phyloP scores from a whole-genome alignment of 2,329 filamentous ascomycete species.

The Sporothrix humicola region DNA sequence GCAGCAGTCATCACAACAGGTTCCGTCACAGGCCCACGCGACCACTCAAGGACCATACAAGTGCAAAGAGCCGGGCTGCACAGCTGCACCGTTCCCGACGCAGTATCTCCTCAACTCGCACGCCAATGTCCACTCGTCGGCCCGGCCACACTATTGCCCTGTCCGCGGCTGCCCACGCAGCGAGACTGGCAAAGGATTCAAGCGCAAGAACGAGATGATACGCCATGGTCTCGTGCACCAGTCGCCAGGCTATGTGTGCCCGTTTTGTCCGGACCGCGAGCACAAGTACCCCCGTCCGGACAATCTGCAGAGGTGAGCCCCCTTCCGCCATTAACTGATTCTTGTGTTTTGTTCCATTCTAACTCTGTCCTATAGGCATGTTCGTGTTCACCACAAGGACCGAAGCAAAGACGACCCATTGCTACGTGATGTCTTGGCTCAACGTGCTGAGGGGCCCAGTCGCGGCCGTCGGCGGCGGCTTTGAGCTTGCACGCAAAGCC shows the following conservation, averaged over 20 bases:
- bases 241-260: constrained; percentile 93
- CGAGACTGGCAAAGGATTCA: constrained; percentile 70
- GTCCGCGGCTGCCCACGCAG: constrained; percentile 67
- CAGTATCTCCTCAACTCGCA: constrained; percentile 80
- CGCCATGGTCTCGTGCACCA: constrained; percentile 86
- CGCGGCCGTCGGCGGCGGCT: constrained; percentile 68
- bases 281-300: constrained; percentile 95
- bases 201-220: constrained; percentile 76
- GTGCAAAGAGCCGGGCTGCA: constrained; percentile 69
- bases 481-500: not conserved
- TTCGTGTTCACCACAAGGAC: constrained; percentile 88
- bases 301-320: constrained; percentile 83
- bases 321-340: constrained; percentile 30
- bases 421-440: constrained; percentile 81
- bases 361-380: constrained; percentile 66
- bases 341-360: not conserved
- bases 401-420: constrained; percentile 85
- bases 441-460: constrained; percentile 81
- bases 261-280: constrained; percentile 91
- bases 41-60: constrained; percentile 54
- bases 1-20: constrained; percentile 39
- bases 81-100: constrained; percentile 75
- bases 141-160: constrained; percentile 68
- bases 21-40: constrained; percentile 48
- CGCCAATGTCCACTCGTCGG: constrained; percentile 71